phyloP scores from a whole-genome alignment of 192 early-diverging fungal genomes.

The Phlyctochytrium planicorne region DNA sequence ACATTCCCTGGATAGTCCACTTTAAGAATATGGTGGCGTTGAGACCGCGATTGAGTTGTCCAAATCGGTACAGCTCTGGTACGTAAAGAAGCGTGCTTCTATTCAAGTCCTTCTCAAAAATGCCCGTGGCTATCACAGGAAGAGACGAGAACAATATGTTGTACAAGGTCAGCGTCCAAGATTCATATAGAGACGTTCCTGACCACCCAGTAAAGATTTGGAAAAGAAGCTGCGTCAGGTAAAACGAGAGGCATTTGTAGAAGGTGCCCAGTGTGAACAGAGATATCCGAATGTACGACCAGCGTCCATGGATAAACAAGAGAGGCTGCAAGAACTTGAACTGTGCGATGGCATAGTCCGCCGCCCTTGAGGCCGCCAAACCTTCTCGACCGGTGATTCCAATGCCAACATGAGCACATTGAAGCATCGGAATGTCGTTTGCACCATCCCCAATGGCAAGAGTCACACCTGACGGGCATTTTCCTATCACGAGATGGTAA shows the following conservation, averaged over 20 bases:
- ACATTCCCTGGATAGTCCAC: constrained; percentile 57
- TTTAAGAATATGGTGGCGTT: constrained; percentile 49
- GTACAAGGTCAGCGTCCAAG: constrained; percentile 78
- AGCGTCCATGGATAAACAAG: constrained; percentile 84
- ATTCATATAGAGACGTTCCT: constrained; percentile 65
- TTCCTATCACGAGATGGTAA: constrained; percentile 11
- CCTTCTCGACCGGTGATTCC: constrained; percentile 89
- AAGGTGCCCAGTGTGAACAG: constrained; percentile 76
- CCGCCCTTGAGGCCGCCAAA: constrained; percentile 75
- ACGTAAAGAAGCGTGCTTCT: constrained; percentile 58
- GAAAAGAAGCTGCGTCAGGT: constrained; percentile 71
- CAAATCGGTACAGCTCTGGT: constrained; percentile 72
- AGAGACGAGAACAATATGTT: constrained; percentile 81
- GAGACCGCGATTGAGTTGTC: constrained; percentile 55
- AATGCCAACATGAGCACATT: constrained; percentile 87
- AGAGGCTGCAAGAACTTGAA: constrained; percentile 81
- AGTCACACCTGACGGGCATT: constrained; percentile 51
- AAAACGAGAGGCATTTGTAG: constrained; percentile 83
- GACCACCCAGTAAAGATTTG: constrained; percentile 78
- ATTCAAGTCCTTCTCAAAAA: constrained; percentile 82
- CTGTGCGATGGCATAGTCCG: constrained; percentile 86
- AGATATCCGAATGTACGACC: constrained; percentile 64
- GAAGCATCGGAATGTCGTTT: constrained; percentile 94
- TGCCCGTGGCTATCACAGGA: constrained; percentile 67
- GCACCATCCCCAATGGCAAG: constrained; percentile 90